Evolutionary conservation across 441 rosid species (phyloP), one percentile per base, ranked within the genome.

Genomic region (Brassica balearica): DNA sequence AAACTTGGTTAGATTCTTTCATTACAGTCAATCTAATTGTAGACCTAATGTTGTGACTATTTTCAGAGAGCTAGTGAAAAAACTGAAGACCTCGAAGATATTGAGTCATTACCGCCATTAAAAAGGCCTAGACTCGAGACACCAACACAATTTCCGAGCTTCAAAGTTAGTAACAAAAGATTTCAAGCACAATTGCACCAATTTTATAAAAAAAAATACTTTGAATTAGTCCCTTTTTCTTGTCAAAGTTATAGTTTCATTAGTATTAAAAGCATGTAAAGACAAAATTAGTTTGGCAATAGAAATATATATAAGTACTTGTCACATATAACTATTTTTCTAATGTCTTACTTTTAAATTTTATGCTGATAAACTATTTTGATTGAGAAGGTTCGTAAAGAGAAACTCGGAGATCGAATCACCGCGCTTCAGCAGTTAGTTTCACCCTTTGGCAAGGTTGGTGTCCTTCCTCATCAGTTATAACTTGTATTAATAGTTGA

Each of bases 361-460:
- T 29, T 6, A n/a, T 12, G 20, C 61, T 11, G 51, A 65, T 29
- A 36, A 51, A 70, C 58, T 51, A 41, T 17, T 71, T 38, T 65
- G 59, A 74, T 4, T 71, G 78, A 8, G 34, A 82, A 89, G 93
- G 90, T 89, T 63, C 83, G 89, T 76, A 88, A 90, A 83, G 94
- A 90, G 85, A 90, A 90, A 88, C 82, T 90, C 9, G 92, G 94
- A 82, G 94, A 90, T 86, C 85, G 90, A 77, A 87, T 90, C 77
- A 90, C 92, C 38, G 92, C 94, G 0, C 88, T 90, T 81, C 94
- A 90, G 73, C 94, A 90, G 80, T 85, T 90, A 84, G 92, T 87
- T 84, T 90, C 92, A 70, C 94, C 94, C 81, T 90, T 88, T 78
- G 94, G 94, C 84, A 90, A 90, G 94, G 94, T 88, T 66, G 82